phyloP scores from a whole-genome alignment of 1,284 basidiomycete genomes.

The Coniophora puteana region DNA sequence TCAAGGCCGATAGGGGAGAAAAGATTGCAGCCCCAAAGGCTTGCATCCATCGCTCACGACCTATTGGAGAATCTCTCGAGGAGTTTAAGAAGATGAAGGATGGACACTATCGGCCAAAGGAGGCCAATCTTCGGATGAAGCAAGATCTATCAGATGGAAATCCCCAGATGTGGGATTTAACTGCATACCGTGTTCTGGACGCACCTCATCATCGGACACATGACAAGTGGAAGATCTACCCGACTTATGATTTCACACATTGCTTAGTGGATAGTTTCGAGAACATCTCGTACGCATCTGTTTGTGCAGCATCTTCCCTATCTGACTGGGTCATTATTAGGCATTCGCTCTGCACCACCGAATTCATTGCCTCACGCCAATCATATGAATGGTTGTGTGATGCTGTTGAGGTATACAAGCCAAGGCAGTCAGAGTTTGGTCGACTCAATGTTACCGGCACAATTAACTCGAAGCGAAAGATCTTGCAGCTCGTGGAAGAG shows the following conservation, averaged over 20 bases:
- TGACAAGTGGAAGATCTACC: conserved; percentile 92
- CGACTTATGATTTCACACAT: conserved; percentile 99
- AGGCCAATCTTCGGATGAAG: conserved; percentile 96
- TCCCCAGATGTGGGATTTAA: conserved; percentile 99
- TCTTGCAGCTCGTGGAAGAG: conserved; percentile 85
- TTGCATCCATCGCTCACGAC: conserved; percentile 84
- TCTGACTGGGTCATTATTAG: conserved; percentile 35
- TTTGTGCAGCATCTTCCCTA: conserved; percentile 32
- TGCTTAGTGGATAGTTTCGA: conserved; percentile 98
- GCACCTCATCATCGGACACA: conserved; percentile 93
- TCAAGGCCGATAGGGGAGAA: conserved; percentile 85
- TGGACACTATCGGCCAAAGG: conserved; percentile 87
- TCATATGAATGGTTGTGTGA: conserved; percentile 99
- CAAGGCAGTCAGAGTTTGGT: conserved; percentile 97
- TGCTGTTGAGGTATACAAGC: conserved; percentile 94
- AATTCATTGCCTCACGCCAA: conserved; percentile 95
- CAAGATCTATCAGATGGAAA: conserved; percentile 92
- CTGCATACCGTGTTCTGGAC: conserved; percentile 92
- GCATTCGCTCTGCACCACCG: conserved; percentile 96
- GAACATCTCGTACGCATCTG: conserved; percentile 98
- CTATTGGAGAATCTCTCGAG: conserved; percentile 78
- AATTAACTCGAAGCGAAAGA: conserved; percentile 97
- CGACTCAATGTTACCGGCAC: conserved; percentile 93
- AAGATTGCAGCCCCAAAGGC: conserved; percentile 75
- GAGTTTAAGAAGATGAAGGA: conserved; percentile 95